A percentile compares a stretch with the other conserved stretches of the same genome.
These are phyloP conservation scores for Pyrus bretschneideri DNA, from an alignment of 306 rosid species.

Conservation along the genomic window DNA sequence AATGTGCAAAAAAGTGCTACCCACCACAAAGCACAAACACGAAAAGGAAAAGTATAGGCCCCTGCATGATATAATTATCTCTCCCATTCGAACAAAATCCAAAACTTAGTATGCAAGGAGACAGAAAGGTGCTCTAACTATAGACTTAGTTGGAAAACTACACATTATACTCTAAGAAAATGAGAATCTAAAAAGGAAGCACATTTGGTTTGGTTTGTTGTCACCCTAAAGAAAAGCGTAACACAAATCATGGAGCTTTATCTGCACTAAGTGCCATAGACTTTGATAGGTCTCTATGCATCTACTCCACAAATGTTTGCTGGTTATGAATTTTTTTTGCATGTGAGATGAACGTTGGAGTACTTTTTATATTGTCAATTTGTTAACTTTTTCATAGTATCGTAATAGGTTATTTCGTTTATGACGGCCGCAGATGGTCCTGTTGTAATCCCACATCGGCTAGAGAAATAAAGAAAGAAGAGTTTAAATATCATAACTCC, in stretches of 20 bases:
- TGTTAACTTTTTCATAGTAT: too few species aligned
- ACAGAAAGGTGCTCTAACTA: conserved; percentile 5
- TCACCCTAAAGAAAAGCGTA: conserved; percentile 19
- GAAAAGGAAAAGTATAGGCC: neutral
- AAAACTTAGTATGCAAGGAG: conserved; percentile 1
- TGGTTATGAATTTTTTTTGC: neutral
- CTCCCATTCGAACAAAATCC: neutral
- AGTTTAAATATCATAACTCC: too few species aligned
- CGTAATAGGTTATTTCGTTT: too few species aligned
- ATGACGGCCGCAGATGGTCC: too few species aligned
- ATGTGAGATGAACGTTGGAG: too few species aligned
- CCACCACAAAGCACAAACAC: neutral
- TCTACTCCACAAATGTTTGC: neutral
- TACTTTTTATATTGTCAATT: too few species aligned
- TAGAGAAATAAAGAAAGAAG: too few species aligned
- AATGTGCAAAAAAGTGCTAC: neutral
- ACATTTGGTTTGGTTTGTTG: conserved; percentile 17
- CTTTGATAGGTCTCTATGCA: neutral
- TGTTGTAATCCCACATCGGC: too few species aligned
- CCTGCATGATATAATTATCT: too few species aligned
- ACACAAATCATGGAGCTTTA: conserved; percentile 3
- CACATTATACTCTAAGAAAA: neutral
- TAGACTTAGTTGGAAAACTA: conserved; percentile 14
- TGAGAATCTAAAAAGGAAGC: neutral
- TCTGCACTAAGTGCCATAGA: neutral